Evolutionary conservation across 2,329 filamentous ascomycete genomes (phyloP).

Genomic region (Aspergillus aculeatus): DNA sequence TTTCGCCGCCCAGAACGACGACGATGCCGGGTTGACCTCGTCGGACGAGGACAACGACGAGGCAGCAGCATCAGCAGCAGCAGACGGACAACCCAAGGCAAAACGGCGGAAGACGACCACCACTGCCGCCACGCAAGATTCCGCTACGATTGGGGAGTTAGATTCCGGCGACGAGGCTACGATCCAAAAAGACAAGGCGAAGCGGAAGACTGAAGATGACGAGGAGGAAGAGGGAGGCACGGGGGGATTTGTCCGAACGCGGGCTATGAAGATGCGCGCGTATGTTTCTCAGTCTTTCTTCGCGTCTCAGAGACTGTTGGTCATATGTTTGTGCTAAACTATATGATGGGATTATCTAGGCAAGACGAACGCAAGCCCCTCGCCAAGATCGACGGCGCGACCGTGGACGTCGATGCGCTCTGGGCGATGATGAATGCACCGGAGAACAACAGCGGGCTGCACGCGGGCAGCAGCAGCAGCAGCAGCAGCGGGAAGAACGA

Average conservation of each 20-base stretch:
- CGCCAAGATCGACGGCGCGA: conserved; percentile 50
- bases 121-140: conserved; percentile 22
- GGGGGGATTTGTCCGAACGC: conserved; percentile 54
- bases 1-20: conserved; percentile 34
- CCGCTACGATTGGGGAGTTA: conserved; percentile 34
- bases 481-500: conserved; percentile 16
- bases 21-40: conserved; percentile 27
- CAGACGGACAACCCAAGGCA: conserved; percentile 30
- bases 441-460: conserved; percentile 14
- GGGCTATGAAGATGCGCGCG: conserved; percentile 53
- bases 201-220: conserved; percentile 42
- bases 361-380: conserved; percentile 50
- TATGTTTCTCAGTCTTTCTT: conserved; percentile 25
- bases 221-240: conserved; percentile 48
- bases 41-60: conserved; percentile 23
- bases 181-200: conserved; percentile 50
- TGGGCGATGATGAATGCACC: conserved; percentile 54
- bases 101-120: conserved; percentile 38
- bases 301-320: background rate
- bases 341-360: conserved; percentile 24
- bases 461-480: conserved; percentile 14
- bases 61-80: background rate
- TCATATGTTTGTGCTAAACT: conserved; percentile 4
- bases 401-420: conserved; percentile 55
- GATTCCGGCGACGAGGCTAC: conserved; percentile 59